phyloP scores from a whole-genome alignment of 2,329 filamentous ascomycete genomes.

The Plenodomus biglobosus region DNA sequence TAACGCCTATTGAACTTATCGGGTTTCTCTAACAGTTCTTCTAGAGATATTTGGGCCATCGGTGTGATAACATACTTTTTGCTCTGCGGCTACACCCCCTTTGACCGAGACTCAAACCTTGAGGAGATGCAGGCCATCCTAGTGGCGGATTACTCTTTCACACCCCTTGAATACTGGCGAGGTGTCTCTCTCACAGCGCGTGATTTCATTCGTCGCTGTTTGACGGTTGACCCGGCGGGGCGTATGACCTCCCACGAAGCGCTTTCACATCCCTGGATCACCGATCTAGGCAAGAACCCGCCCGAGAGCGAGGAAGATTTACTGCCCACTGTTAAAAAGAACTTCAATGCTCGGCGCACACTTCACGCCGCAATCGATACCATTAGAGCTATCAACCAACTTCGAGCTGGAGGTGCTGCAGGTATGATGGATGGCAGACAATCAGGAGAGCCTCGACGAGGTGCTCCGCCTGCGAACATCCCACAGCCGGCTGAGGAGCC shows the following conservation, averaged over 20 bases:
- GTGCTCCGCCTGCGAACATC: slow-evolving; percentile 37
- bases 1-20: background rate
- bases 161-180: slow-evolving; percentile 93
- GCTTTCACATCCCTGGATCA: slow-evolving; percentile 66
- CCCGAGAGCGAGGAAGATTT: slow-evolving; percentile 54
- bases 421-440: slow-evolving; percentile 64
- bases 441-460: slow-evolving; percentile 55
- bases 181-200: slow-evolving; percentile 81
- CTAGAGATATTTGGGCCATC: slow-evolving; percentile 90
- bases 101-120: slow-evolving; percentile 94
- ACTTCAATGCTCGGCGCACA: slow-evolving; percentile 67
- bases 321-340: slow-evolving; percentile 68
- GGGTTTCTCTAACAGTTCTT: slow-evolving; percentile 12
- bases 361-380: slow-evolving; percentile 69
- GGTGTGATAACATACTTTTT: slow-evolving; percentile 99
- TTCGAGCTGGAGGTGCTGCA: slow-evolving; percentile 61
- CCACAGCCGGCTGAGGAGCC: slow-evolving; percentile 38
- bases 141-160: slow-evolving; percentile 93
- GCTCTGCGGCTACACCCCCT: slow-evolving; percentile 95
- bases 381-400: slow-evolving; percentile 67
- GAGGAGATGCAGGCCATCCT: slow-evolving; percentile 99
- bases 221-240: slow-evolving; percentile 83
- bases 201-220: slow-evolving; percentile 87
- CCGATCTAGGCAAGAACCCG: slow-evolving; percentile 54
- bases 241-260: slow-evolving; percentile 90